Percentiles rank a stretch among this genome's conserved stretches.
Conservation (phyloP, 148 eudicot genomes). For the Talinum fruticosum region DNA sequence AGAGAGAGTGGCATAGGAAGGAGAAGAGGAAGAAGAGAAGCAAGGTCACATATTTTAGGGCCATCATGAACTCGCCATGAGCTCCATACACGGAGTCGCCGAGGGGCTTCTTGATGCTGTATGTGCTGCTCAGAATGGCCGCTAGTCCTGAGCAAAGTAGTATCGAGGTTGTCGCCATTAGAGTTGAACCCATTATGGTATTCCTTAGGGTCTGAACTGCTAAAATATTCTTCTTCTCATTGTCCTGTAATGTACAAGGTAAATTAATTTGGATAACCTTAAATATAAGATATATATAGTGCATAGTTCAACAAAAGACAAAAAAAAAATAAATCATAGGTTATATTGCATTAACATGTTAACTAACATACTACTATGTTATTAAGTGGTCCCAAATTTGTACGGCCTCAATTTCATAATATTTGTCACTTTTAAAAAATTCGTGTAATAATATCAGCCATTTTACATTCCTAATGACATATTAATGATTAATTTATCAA, state of each 20-base stretch:
- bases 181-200: conserved; percentile 92
- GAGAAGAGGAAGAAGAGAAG: conserved; percentile 73
- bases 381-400: too few species aligned
- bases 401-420: too few species aligned
- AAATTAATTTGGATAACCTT: too few species aligned
- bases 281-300: too few species aligned
- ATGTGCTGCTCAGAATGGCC: conserved; percentile 89
- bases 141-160: conserved; percentile 80
- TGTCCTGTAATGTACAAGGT: conserved; percentile 52
- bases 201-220: conserved; percentile 92
- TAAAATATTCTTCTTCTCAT: conserved; percentile 88
- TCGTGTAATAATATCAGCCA: too few species aligned
- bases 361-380: too few species aligned
- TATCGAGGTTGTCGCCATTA: conserved; percentile 97
- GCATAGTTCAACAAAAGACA: too few species aligned
- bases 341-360: too few species aligned
- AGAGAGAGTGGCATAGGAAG: conserved; percentile 71
- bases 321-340: too few species aligned
- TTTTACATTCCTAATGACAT: too few species aligned
- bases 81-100: conserved; percentile 81
- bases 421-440: too few species aligned
- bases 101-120: conserved; percentile 77
- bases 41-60: conserved; percentile 76
- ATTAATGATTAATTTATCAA: too few species aligned
- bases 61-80: conserved; percentile 89